Evolutionary conservation across 306 rosid genomes (phyloP), one percentile per base, ranked within the genome.

Genomic region (Pterocarpus santalinus): DNA sequence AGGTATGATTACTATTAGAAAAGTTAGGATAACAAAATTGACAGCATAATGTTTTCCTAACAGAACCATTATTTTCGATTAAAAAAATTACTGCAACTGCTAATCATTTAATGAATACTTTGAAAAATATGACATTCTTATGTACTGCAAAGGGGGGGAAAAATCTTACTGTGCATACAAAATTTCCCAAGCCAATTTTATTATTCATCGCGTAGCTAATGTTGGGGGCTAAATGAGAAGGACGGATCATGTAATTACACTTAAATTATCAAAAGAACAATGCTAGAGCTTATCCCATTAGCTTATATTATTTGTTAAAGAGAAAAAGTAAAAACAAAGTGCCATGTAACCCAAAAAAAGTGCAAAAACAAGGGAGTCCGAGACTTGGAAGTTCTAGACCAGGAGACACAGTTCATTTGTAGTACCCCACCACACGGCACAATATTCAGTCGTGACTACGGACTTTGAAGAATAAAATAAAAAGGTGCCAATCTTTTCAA

Each of bases 401-500:
- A 55, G 5, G 47, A 64, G 39, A 51, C 28, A 63, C 2, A 39
- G 10, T 61, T 69, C 64, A 35, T 69, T 22, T 49, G 47, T 49
- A 46, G 72, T 22, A 51, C 70, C 70, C 15, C 30, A 3, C n/a
- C 56, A n/a, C 60, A 14, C 22, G 9, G 52, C 60, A 72, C 73
- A 63, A 12, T 30, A 64, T 53, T 65, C 32, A 16, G 61, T 5
- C 2, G 61, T 55, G 75, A 73, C 58, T 41, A 55, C 11, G 61
- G 69, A 64, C 74, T 64, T 53, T 3, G 49, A 73, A n/a, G 28
- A 13, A 75, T 1, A 15, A 10, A 5, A 10, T 43, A 43, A 15
- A 62, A 43, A n/a, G 9, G 2, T 0, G 1, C 35, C 35, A 67
- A 30, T 9, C 15, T 60, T 70, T 52, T 63, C 47, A 62, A 71